Percentiles rank a stretch among this genome's conserved stretches.
These are phyloP conservation scores for Cryptococcus wingfieldii DNA, from an alignment of 1,284 basidiomycete species.

Conservation along the genomic window DNA sequence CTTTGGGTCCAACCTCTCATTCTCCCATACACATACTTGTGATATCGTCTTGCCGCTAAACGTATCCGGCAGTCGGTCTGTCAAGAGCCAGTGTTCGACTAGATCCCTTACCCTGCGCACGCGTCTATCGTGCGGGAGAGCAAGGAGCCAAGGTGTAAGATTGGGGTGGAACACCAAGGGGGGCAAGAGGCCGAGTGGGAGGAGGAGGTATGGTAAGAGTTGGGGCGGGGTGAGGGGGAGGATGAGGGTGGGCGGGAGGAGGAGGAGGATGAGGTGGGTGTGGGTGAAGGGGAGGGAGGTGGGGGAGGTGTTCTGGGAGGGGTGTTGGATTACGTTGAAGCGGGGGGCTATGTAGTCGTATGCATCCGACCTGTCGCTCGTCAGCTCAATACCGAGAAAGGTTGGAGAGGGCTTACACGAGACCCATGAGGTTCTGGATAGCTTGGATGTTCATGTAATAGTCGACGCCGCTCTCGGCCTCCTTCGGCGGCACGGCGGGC, in stretches of 20 bases:
- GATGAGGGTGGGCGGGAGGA: slow-evolving; percentile 40
- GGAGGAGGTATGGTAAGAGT: slow-evolving; percentile 40
- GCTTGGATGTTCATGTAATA: slow-evolving; percentile 50
- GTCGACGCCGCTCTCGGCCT: slow-evolving; percentile 45
- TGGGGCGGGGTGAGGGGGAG: slow-evolving; percentile 40
- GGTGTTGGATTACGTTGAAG: slow-evolving; percentile 21
- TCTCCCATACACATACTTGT: slow-evolving; percentile 47
- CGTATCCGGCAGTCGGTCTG: slow-evolving; percentile 38
- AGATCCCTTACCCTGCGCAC: slow-evolving; percentile 20
- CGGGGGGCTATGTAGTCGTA: slow-evolving; percentile 37
- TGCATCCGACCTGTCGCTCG: slow-evolving; percentile 30
- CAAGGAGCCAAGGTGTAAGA: slow-evolving; percentile 23
- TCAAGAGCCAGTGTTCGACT: slow-evolving; percentile 32
- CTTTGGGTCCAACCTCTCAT: slow-evolving; percentile 44
- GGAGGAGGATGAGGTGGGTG: slow-evolving; percentile 39
- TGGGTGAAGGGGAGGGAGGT: slow-evolving; percentile 40
- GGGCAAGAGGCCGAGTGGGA: slow-evolving; percentile 38
- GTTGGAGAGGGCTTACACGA: slow-evolving; percentile 29
- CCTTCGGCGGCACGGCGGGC: slow-evolving; percentile 38
- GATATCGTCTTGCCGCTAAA: slow-evolving; percentile 30
- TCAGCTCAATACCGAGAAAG: background rate
- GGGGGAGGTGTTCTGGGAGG: slow-evolving; percentile 21
- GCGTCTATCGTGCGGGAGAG: slow-evolving; percentile 19
- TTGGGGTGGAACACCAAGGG: slow-evolving; percentile 46
- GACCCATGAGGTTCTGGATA: slow-evolving; percentile 51